Base-by-base conservation (phyloP, 2,329 filamentous ascomycete genomes). In the Dendryphion nanum region DNA sequence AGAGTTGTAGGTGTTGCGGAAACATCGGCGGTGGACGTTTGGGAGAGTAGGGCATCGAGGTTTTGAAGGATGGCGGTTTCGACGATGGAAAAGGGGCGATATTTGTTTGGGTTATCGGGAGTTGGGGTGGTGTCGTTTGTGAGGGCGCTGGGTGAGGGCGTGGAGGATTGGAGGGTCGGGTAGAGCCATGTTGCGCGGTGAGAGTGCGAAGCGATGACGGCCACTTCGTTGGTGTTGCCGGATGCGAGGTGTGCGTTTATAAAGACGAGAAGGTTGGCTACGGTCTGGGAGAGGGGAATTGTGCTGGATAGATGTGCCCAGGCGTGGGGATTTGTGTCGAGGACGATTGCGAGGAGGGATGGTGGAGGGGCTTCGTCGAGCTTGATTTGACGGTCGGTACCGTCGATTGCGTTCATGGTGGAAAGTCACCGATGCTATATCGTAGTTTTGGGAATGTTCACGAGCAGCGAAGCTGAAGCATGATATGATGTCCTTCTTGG, bases 281-380 rank as follows among this genome's bases (percentile, higher is more conserved):
- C 75, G 44, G 89, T 89, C 57, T 85, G 84, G 34, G 86, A 86
- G 44, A 98, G 79, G 18, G 91, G 82, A 6, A 97, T 81, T 20
- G 79, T 79, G 40, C 81, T 70, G 44, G 83, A 75, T 30, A 97
- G 79, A 43, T 87, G 76, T 5, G 87, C 82, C 93, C 93, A 95
- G 54, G 93, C 90, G 54, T 90, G 86, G 2, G 93, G 93, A 64
- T 98, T 98, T 18, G 91, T 96, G 72, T 98, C 93, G 71, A 98
- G 79, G 58, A 98, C 77, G 57, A 98, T 83, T 51, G 89, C 85
- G 36, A 96, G 81, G 23, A 98, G 82, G 12, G 91, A 95, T 1
- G 93, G 88, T 8, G 79, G 70, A 26, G 76, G 73, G 63, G 63
- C 57, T 41, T 65, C 61, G 33, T 63, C 61, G 23, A 53, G 54